phyloP scores from a whole-genome alignment of 2,329 filamentous ascomycete species.

The Chaetomium globosum region DNA sequence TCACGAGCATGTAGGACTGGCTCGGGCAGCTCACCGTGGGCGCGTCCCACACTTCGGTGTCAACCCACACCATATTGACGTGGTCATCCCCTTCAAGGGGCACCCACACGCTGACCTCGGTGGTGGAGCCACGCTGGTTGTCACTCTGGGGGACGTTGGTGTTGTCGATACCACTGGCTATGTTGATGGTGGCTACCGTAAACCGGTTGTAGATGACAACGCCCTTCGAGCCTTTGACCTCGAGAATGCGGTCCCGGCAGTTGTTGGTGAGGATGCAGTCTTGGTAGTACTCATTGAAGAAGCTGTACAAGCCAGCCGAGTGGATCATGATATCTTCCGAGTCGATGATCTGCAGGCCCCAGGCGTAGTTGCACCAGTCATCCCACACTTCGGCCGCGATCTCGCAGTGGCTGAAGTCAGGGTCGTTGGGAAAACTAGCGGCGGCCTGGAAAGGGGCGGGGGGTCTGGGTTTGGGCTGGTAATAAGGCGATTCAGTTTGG shows the following conservation, averaged over 20 bases:
- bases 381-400: neutral
- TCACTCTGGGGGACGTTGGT: neutral
- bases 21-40: neutral
- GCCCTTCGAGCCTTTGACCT: neutral
- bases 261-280: neutral
- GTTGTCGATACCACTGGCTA: neutral
- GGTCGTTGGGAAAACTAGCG: neutral
- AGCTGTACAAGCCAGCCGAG: neutral
- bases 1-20: neutral
- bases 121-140: neutral
- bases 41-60: neutral
- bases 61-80: neutral
- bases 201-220: neutral
- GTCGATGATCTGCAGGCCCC: neutral
- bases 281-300: neutral
- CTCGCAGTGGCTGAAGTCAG: neutral
- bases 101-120: neutral
- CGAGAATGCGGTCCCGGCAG: neutral
- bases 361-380: neutral
- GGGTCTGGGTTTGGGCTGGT: constrained; percentile 52
- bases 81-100: neutral
- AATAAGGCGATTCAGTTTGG: constrained; percentile 72
- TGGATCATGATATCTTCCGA: neutral
- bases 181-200: neutral
- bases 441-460: neutral